These are phyloP conservation scores for Bruguiera gymnorhiza DNA, from an alignment of 345 rosid genomes.

Conservation along the genomic window DNA sequence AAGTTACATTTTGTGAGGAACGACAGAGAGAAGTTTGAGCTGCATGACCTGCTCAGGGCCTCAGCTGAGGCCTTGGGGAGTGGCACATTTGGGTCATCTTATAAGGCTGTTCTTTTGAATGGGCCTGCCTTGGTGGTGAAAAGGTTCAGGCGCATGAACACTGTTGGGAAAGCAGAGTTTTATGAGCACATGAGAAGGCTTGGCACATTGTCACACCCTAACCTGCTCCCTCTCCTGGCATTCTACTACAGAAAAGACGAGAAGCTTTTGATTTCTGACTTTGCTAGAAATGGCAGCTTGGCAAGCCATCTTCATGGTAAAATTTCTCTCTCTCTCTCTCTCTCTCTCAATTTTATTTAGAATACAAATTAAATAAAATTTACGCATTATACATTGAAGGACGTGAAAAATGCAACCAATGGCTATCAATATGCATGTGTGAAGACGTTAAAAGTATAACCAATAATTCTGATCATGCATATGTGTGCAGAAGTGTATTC, in stretches of 20 bases:
- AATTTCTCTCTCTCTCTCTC: too few species aligned
- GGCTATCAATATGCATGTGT: too few species aligned
- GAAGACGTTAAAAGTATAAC: too few species aligned
- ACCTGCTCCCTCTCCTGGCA: conserved; percentile 3
- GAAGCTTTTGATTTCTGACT: conserved; percentile 6
- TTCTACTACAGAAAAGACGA: conserved; percentile 14
- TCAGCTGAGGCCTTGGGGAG: conserved; percentile 12
- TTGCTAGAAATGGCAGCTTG: background rate
- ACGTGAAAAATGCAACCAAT: too few species aligned
- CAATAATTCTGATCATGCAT: too few species aligned
- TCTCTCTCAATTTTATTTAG: too few species aligned
- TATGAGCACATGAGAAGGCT: conserved; percentile 13
- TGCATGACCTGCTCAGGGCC: conserved; percentile 12
- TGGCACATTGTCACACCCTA: conserved; percentile 4
- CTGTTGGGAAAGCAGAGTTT: conserved; percentile 4
- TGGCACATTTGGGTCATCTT: conserved; percentile 7
- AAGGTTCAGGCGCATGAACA: conserved; percentile 9
- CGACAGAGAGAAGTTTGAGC: background rate
- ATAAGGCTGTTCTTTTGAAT: conserved; percentile 1
- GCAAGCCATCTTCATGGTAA: background rate
- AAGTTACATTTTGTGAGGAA: conserved; percentile 18
- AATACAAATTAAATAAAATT: too few species aligned
- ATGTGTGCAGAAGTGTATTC: too few species aligned
- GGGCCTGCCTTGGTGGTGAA: conserved; percentile 11
- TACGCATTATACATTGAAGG: too few species aligned